Base-by-base conservation (phyloP, 768 basidiomycete species). In the Butyriboletus loyo region DNA sequence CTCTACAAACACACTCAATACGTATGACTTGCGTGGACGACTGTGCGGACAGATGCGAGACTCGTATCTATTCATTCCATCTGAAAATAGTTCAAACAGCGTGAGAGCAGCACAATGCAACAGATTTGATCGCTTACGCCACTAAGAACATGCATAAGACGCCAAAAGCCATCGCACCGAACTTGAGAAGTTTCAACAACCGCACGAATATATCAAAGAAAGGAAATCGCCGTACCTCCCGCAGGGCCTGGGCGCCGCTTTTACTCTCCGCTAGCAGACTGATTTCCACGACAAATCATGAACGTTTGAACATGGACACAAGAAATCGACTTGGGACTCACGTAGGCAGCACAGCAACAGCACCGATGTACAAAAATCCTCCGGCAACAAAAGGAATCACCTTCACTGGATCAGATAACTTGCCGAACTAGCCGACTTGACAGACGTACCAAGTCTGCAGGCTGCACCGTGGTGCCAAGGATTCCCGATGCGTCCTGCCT, bases 341-440 rank as follows among this genome's bases (percentile, higher is more conserved):
- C 89, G 88, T 90, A 61, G 92, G 92, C 54, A 94, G 74, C 54
- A 94, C 92, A 43, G 92, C 91, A 51, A 95, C 93, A 28, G 90
- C 89, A 25, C 92, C 93, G 65, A 96, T 94, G 72, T 94, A 95
- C 62, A 96, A 74, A 74, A 95, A 97, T 17, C 92, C 92, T 57
- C 91, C 91, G 31, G 91, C 90, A 40, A 92, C 90, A 65, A 90
- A 91, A 15, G 90, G 89, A 57, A 92, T 91, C 41, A 92, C 89
- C 89, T 92, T 58, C 54, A 50, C 30, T 56, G 32, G 38, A 50
- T 44, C 24, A 61, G 50, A 27, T 45, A 47, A 27, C 49, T 62
- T 60, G 44, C 32, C 48, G 52, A 50, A 50, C 60, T 7, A 38
- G 17, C 48, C 52, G 49, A 39, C 50, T 37, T 49, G 56, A 46